A percentile compares a stretch with the other conserved stretches of the same genome.
Evolutionary conservation across 768 basidiomycete species (phyloP).

Genomic region (Strobilomyces confusus): DNA sequence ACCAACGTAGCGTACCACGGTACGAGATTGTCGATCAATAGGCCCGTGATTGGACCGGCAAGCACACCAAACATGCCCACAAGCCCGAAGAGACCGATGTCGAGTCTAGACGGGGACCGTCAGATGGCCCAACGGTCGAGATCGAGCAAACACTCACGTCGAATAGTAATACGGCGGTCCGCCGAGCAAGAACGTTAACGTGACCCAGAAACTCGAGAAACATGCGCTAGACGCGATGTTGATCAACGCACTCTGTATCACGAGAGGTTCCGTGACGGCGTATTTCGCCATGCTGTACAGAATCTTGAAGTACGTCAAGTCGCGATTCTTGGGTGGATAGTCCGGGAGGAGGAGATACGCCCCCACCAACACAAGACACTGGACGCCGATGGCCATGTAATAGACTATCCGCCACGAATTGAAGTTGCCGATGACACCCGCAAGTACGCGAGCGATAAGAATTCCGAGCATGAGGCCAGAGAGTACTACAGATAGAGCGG

Average conservation of each 20-base stretch:
- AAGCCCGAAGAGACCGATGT: conserved; percentile 72
- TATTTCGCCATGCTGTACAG: conserved; percentile 76
- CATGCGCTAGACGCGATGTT: conserved; percentile 58
- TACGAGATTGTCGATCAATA: conserved; percentile 62
- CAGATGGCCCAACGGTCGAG: background rate
- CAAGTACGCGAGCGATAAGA: conserved; percentile 68
- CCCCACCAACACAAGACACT: conserved; percentile 52
- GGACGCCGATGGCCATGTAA: conserved; percentile 72
- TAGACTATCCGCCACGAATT: conserved; percentile 71
- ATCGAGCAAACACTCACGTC: conserved; percentile 41
- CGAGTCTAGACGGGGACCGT: conserved; percentile 33
- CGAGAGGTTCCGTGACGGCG: conserved; percentile 69
- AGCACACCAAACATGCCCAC: conserved; percentile 70
- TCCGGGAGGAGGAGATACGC: conserved; percentile 73
- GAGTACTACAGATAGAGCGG: conserved; percentile 72
- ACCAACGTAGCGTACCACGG: conserved; percentile 76
- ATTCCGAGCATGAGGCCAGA: conserved; percentile 68
- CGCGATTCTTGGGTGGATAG: conserved; percentile 70
- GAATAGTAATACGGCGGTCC: conserved; percentile 74
- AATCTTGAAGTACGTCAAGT: conserved; percentile 64
- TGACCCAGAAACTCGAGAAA: conserved; percentile 64
- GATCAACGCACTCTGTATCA: conserved; percentile 66
- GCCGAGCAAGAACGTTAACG: conserved; percentile 77
- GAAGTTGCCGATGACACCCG: conserved; percentile 73
- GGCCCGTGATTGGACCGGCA: conserved; percentile 66